phyloP scores from a whole-genome alignment of 345 rosid species.

The Punica granatum region DNA sequence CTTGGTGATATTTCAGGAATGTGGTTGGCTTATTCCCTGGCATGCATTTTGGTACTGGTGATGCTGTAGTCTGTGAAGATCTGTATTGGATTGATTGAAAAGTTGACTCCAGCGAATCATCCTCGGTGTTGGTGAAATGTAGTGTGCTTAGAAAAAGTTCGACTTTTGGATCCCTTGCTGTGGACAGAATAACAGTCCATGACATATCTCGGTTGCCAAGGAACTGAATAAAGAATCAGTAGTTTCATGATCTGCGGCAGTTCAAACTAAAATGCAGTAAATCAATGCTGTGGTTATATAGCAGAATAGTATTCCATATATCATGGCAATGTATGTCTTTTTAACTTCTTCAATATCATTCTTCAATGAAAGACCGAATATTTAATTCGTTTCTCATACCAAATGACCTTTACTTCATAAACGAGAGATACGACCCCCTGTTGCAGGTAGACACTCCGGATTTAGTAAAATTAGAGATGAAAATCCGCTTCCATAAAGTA shows the following conservation, averaged over 20 bases:
- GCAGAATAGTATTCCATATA: background rate
- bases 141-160: background rate
- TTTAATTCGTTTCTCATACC: background rate
- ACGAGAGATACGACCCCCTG: background rate
- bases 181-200: background rate
- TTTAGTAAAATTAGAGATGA: background rate
- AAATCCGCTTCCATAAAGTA: background rate
- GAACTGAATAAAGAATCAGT: background rate
- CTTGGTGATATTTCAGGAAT: background rate
- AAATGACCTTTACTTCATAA: background rate
- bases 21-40: slow-evolving; percentile 2
- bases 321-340: background rate
- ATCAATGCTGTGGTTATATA: background rate
- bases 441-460: background rate
- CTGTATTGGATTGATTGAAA: background rate
- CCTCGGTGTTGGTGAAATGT: background rate
- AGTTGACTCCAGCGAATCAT: background rate
- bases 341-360: background rate
- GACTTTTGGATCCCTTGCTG: background rate
- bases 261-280: background rate
- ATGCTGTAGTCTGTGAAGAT: background rate
- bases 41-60: background rate
- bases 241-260: background rate
- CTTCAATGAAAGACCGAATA: background rate
- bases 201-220: background rate